A percentile compares a stretch with the other conserved stretches of the same genome.
Conservation (phyloP, 371 early-diverging fungal genomes). For the Nematocida major region DNA sequence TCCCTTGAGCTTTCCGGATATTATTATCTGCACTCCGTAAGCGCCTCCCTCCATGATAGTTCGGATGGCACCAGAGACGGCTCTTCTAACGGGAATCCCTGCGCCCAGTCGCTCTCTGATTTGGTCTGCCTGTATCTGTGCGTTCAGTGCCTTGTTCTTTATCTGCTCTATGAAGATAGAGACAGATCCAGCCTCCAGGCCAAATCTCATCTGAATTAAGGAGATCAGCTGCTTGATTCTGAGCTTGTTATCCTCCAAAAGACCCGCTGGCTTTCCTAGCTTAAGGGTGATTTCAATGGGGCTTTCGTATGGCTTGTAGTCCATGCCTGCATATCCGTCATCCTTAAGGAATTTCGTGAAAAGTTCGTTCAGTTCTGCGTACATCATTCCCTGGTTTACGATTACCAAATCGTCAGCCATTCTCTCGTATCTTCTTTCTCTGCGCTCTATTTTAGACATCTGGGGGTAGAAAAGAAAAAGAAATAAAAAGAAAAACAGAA, state of each 20-base stretch:
- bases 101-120: constrained; percentile 89
- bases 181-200: constrained; percentile 75
- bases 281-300: constrained; percentile 97
- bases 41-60: constrained; percentile 98
- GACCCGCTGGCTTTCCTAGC: constrained; percentile 90
- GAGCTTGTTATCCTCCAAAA: constrained; percentile 94
- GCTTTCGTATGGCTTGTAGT: constrained; percentile 89
- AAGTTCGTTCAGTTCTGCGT: constrained; percentile 66
- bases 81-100: constrained; percentile 90
- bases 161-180: constrained; percentile 97
- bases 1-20: constrained; percentile 98
- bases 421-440: constrained; percentile 32
- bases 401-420: constrained; percentile 45
- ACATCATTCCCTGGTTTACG: constrained; percentile 55
- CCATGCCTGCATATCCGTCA: constrained; percentile 88
- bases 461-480: constrained; percentile 43
- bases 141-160: constrained; percentile 89
- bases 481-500: too few relatives aligned
- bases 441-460: constrained; percentile 43
- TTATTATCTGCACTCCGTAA: constrained; percentile 97
- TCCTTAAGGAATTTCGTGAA: constrained; percentile 68
- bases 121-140: constrained; percentile 94
- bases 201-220: constrained; percentile 93
- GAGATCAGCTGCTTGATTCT: constrained; percentile 94
- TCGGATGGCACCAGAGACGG: constrained; percentile 92